Percentiles rank a stretch among this genome's conserved stretches.
Evolutionary conservation across 768 basidiomycete genomes (phyloP).

Genomic region (Tricholoma sp.): DNA sequence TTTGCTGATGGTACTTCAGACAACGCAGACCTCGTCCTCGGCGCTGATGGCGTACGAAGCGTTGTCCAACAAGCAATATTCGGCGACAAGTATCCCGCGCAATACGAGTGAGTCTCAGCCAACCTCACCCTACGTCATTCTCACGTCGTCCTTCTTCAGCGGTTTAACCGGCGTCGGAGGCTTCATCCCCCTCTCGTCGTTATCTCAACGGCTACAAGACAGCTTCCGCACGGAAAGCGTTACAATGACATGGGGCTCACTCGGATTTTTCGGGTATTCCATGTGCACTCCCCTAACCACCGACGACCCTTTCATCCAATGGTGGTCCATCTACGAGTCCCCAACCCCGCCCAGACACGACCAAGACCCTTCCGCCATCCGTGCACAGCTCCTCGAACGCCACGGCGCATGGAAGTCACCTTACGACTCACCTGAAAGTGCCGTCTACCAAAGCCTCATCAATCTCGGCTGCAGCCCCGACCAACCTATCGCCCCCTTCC

Average conservation of each 20-base stretch:
- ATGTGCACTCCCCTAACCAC: slow-evolving; percentile 14
- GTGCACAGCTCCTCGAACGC: slow-evolving; percentile 24
- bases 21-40: slow-evolving; percentile 32
- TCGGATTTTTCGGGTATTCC: slow-evolving; percentile 36
- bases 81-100: slow-evolving; percentile 20
- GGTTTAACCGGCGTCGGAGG: slow-evolving; percentile 34
- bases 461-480: slow-evolving; percentile 23
- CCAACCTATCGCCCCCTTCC: slow-evolving; percentile 13
- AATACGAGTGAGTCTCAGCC: slow-evolving; percentile 22
- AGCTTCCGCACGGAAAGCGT: slow-evolving; percentile 25
- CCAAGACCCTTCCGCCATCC: slow-evolving; percentile 18
- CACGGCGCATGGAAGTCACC: slow-evolving; percentile 32
- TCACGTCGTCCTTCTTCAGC: slow-evolving; percentile 2
- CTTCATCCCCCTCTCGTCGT: slow-evolving; percentile 27
- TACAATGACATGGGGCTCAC: slow-evolving; percentile 33
- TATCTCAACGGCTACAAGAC: slow-evolving; percentile 22
- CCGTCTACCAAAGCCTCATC: slow-evolving; percentile 23
- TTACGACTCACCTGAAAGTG: slow-evolving; percentile 20
- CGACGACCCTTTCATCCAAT: slow-evolving; percentile 23
- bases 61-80: slow-evolving; percentile 28
- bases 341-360: slow-evolving; percentile 21
- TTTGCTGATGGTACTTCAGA: slow-evolving; percentile 29
- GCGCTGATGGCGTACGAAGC: slow-evolving; percentile 36
- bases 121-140: neutral
- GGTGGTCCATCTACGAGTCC: slow-evolving; percentile 39